These are phyloP conservation scores for Umbilicus rupestris DNA, from an alignment of 164 flowering plant genomes.

Conservation along the genomic window DNA sequence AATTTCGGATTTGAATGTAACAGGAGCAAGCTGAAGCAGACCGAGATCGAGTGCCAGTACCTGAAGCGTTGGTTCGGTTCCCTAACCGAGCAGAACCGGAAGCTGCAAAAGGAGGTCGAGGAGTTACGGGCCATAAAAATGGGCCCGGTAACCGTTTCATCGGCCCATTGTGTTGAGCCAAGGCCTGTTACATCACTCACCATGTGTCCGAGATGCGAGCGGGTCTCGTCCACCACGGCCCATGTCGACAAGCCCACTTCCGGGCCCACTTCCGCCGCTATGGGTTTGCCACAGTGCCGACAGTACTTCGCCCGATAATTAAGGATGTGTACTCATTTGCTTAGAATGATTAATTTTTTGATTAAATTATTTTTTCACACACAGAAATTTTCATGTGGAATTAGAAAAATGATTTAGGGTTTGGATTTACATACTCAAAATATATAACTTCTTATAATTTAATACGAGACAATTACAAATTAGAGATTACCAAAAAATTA, in stretches of 20 bases:
- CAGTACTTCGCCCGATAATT: background rate
- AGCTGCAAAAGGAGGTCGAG: constrained; percentile 45
- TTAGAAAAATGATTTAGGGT: too few relatives aligned
- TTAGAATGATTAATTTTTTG: too few relatives aligned
- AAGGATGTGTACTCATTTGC: background rate
- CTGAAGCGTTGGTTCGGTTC: constrained; percentile 40
- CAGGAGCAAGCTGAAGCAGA: constrained; percentile 42
- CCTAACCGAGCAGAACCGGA: constrained; percentile 38
- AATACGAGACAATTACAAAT: too few relatives aligned
- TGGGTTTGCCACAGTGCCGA: background rate
- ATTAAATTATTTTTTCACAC: too few relatives aligned
- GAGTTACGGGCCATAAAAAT: constrained; percentile 25
- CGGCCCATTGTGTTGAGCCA: constrained; percentile 17
- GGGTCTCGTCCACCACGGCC: background rate
- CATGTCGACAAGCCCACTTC: background rate
- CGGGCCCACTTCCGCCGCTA: background rate
- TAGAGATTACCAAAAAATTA: too few relatives aligned
- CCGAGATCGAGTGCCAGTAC: constrained; percentile 28
- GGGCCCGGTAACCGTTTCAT: background rate
- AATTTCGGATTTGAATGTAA: background rate
- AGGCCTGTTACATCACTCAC: constrained; percentile 13
- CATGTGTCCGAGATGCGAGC: constrained; percentile 30
- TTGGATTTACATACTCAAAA: too few relatives aligned
- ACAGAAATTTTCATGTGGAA: too few relatives aligned
- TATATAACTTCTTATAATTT: too few relatives aligned